Conservation (phyloP, 306 rosid species). For the Dalbergia oliveri region DNA sequence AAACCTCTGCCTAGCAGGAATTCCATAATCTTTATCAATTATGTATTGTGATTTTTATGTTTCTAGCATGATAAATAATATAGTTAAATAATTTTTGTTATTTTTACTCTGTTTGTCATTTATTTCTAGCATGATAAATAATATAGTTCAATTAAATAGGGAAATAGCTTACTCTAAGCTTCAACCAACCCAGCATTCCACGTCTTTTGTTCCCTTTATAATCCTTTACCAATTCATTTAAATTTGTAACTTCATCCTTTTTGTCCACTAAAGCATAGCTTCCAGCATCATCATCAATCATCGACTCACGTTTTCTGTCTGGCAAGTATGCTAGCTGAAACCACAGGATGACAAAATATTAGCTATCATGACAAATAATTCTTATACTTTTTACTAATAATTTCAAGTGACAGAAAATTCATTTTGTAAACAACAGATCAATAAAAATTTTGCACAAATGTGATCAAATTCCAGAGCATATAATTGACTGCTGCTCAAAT, state of each 20-base stretch:
- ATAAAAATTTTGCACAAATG: conserved; percentile 6
- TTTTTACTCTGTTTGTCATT: background rate
- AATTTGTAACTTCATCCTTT: conserved; percentile 63
- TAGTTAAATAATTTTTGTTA: background rate
- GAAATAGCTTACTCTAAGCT: conserved; percentile 63
- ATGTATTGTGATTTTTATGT: conserved; percentile 9
- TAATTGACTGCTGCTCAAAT: conserved; percentile 23
- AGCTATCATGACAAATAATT: background rate
- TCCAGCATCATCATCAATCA: conserved; percentile 71
- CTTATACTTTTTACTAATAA: background rate
- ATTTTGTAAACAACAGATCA: background rate
- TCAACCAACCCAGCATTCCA: conserved; percentile 93
- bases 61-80: background rate
- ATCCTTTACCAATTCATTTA: conserved; percentile 80
- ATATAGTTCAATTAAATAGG: conserved; percentile 39
- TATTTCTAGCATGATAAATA: conserved; percentile 8
- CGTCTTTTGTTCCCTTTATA: conserved; percentile 70
- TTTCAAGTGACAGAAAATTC: conserved; percentile 21
- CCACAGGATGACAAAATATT: conserved; percentile 37
- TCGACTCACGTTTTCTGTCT: conserved; percentile 74
- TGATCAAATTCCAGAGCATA: conserved; percentile 36
- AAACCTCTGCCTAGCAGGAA: conserved; percentile 22
- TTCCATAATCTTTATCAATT: conserved; percentile 12
- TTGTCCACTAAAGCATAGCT: conserved; percentile 72
- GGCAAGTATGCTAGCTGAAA: conserved; percentile 91